A percentile compares a stretch with the other conserved stretches of the same genome.
These are phyloP conservation scores for Aspergillus quadricinctus DNA, from an alignment of 2,329 filamentous ascomycete species.

Conservation along the genomic window DNA sequence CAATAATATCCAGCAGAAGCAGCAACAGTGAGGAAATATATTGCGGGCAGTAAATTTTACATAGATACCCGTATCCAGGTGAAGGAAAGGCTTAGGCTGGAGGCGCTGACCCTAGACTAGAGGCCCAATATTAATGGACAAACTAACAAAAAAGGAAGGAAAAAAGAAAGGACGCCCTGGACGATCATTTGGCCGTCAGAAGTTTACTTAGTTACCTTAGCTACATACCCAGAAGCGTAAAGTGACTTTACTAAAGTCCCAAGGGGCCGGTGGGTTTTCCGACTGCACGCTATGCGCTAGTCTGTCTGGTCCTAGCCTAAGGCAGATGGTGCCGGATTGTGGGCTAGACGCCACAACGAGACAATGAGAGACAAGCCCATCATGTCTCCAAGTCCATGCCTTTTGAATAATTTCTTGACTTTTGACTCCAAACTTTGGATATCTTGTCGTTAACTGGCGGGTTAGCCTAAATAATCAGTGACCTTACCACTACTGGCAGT, in stretches of 20 bases:
- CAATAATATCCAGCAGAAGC: neutral
- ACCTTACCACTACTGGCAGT: neutral
- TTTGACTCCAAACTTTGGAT: neutral
- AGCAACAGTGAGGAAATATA: neutral
- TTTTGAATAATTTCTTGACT: neutral
- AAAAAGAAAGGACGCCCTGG: conserved; percentile 1
- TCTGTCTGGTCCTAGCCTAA: neutral
- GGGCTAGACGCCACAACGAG: conserved; percentile 23
- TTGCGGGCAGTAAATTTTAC: neutral
- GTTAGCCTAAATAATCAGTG: neutral
- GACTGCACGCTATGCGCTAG: conserved; percentile 16
- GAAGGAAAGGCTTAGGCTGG: conserved; percentile 1
- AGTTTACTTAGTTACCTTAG: neutral
- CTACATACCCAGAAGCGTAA: neutral
- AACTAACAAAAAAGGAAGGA: neutral
- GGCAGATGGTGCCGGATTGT: conserved; percentile 1
- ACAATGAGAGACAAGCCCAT: conserved; percentile 15
- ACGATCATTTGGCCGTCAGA: conserved; percentile 19
- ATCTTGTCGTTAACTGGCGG: neutral
- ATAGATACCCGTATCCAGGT: neutral
- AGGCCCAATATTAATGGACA: neutral
- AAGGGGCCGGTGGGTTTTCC: conserved; percentile 12
- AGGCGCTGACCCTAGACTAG: neutral
- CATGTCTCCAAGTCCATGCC: neutral
- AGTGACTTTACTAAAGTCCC: neutral